Evolutionary conservation across 1,284 basidiomycete genomes (phyloP).

Genomic region (Wolfiporia cocos): DNA sequence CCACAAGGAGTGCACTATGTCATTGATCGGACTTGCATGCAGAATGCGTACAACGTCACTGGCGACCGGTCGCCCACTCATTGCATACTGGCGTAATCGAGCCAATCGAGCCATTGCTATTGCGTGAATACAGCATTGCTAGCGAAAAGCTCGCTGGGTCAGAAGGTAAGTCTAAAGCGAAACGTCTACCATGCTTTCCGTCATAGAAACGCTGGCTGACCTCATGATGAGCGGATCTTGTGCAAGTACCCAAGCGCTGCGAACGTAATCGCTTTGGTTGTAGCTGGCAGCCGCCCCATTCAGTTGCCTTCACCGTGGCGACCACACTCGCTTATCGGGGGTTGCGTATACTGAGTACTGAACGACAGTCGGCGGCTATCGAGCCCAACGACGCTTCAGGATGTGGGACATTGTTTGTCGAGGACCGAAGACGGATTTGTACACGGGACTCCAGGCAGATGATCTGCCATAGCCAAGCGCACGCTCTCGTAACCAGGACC

Average conservation of each 20-base stretch:
- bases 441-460: too few species aligned
- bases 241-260: background rate
- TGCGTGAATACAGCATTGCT: too few species aligned
- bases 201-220: conserved; percentile 1
- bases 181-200: background rate
- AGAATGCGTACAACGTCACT: too few species aligned
- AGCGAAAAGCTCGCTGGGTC: background rate
- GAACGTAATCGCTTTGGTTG: background rate
- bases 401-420: background rate
- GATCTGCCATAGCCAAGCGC: too few species aligned
- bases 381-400: background rate
- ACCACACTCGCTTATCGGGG: background rate
- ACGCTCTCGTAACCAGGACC: too few species aligned
- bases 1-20: background rate
- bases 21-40: too few species aligned
- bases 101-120: too few species aligned
- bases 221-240: conserved; percentile 2
- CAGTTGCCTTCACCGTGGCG: background rate
- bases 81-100: too few species aligned
- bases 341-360: background rate
- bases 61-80: too few species aligned
- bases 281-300: background rate
- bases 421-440: conserved; percentile 30
- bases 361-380: background rate
- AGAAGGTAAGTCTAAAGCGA: conserved; percentile 1